phyloP scores from a whole-genome alignment of 768 basidiomycete genomes.

The Thelephora aurantiotincta region DNA sequence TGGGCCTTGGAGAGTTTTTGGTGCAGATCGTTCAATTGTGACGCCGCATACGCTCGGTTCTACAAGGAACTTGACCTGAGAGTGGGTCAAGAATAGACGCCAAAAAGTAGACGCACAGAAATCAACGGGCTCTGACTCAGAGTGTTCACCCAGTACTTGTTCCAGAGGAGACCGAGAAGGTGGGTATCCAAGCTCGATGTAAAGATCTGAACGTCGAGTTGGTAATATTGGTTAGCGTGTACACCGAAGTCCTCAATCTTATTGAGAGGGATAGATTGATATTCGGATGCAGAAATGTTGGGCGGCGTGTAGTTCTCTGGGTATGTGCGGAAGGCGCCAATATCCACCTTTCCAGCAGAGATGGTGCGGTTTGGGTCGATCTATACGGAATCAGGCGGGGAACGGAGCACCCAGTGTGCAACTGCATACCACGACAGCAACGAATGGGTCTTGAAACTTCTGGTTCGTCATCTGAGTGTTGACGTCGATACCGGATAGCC shows the following conservation, averaged over 20 bases:
- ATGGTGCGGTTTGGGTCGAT: slow-evolving; percentile 98
- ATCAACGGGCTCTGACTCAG: slow-evolving; percentile 86
- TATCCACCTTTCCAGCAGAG: slow-evolving; percentile 96
- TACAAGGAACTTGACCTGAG: slow-evolving; percentile 17
- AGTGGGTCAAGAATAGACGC: background rate
- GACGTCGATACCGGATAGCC: slow-evolving; percentile 98
- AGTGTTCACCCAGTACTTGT: slow-evolving; percentile 99
- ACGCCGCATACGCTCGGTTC: slow-evolving; percentile 91
- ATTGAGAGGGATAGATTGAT: slow-evolving; percentile 89
- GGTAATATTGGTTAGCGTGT: slow-evolving; percentile 93
- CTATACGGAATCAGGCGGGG: slow-evolving; percentile 21
- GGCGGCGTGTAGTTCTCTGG: slow-evolving; percentile 91
- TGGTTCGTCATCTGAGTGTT: slow-evolving; percentile 95
- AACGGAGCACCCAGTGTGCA: background rate
- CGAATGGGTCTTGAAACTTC: slow-evolving; percentile 89
- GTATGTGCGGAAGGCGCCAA: slow-evolving; percentile 96
- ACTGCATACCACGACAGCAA: slow-evolving; percentile 79
- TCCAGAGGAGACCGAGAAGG: slow-evolving; percentile 85
- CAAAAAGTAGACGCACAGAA: slow-evolving; percentile 39
- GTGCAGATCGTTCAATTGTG: slow-evolving; percentile 80
- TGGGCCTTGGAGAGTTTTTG: slow-evolving; percentile 78
- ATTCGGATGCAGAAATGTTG: slow-evolving; percentile 54
- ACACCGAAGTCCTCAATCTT: slow-evolving; percentile 99
- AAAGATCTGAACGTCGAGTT: slow-evolving; percentile 88
- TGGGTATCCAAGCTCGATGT: slow-evolving; percentile 83